Evolutionary conservation across 176 grass and related monocot species (phyloP).

Genomic region (Oryza brachyantha): DNA sequence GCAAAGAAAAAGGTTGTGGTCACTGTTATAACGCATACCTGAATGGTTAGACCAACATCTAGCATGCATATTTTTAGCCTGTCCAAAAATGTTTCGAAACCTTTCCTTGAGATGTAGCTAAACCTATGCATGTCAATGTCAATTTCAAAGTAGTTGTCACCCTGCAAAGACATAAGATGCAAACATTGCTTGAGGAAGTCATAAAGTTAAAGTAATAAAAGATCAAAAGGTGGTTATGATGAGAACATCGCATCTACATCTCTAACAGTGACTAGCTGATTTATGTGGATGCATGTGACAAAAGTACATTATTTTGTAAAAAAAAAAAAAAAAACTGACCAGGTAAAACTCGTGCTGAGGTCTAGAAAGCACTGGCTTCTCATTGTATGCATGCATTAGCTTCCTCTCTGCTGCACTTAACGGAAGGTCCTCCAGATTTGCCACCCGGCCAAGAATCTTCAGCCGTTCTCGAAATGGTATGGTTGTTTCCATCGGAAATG

Average conservation of each 20-base stretch:
- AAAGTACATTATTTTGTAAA: not conserved
- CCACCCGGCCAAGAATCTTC: constrained; percentile 86
- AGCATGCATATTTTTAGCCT: constrained; percentile 81
- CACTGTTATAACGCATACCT: constrained; percentile 48
- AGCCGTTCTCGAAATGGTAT: constrained; percentile 81
- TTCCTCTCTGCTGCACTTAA: constrained; percentile 86
- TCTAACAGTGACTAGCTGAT: not conserved
- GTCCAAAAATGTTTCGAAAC: constrained; percentile 89
- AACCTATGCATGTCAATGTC: constrained; percentile 99
- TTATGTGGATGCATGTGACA: constrained; percentile 2
- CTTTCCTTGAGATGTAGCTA: constrained; percentile 97
- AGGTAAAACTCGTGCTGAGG: constrained; percentile 91
- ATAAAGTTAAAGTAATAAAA: not conserved
- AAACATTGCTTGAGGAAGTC: not conserved
- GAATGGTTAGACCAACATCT: constrained; percentile 96
- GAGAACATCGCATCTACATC: constrained; percentile 17
- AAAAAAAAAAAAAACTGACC: constrained; percentile 43
- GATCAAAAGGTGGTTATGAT: not conserved
- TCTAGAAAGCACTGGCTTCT: constrained; percentile 94
- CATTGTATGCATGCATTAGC: constrained; percentile 94
- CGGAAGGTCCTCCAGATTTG: constrained; percentile 95
- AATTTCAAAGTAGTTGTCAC: constrained; percentile 88
- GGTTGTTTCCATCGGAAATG: constrained; percentile 72
- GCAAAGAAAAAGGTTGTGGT: not conserved
- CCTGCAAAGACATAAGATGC: constrained; percentile 50